Conservation (phyloP, 371 early-diverging fungal species). For the Mucor lusitanicus region DNA sequence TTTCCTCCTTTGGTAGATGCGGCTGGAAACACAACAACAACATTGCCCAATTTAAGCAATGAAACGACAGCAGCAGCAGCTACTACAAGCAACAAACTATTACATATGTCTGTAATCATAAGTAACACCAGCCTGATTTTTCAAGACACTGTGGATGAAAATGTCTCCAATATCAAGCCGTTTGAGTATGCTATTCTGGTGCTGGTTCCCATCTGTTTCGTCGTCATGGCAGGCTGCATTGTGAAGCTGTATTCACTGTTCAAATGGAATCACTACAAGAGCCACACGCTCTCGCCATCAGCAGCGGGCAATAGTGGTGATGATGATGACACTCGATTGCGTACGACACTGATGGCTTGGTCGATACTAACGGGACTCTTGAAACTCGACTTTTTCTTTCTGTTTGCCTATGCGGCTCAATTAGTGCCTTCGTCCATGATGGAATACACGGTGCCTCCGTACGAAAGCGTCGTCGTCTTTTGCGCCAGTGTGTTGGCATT, state of each 20-base stretch:
- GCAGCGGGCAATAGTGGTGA: no score
- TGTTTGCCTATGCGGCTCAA: slow-evolving; percentile 21
- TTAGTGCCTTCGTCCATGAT: slow-evolving; percentile 14
- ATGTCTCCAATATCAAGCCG: slow-evolving; percentile 10
- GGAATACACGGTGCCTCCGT: not conserved
- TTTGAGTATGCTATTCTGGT: slow-evolving; percentile 12
- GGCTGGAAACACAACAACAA: not conserved
- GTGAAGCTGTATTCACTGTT: slow-evolving; percentile 6
- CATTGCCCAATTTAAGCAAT: not conserved
- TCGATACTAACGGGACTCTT: slow-evolving; percentile 14
- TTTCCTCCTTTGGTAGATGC: not conserved
- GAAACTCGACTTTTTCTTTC: slow-evolving; percentile 28
- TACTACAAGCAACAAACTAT: not conserved
- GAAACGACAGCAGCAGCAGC: not conserved
- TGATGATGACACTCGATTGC: not conserved
- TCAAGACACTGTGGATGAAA: slow-evolving; percentile 1
- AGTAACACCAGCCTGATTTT: not conserved
- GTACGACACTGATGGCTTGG: slow-evolving; percentile 13
- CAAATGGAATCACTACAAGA: slow-evolving; percentile 1
- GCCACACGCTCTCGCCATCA: not conserved
- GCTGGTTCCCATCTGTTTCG: slow-evolving; percentile 3
- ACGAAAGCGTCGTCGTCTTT: slow-evolving; percentile 19
- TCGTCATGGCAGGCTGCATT: not conserved
- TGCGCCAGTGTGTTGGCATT: slow-evolving; percentile 6
- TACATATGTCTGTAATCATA: not conserved